These are phyloP conservation scores for Colletotrichum viniferum DNA, from an alignment of 2,329 filamentous ascomycete species.

Conservation along the genomic window DNA sequence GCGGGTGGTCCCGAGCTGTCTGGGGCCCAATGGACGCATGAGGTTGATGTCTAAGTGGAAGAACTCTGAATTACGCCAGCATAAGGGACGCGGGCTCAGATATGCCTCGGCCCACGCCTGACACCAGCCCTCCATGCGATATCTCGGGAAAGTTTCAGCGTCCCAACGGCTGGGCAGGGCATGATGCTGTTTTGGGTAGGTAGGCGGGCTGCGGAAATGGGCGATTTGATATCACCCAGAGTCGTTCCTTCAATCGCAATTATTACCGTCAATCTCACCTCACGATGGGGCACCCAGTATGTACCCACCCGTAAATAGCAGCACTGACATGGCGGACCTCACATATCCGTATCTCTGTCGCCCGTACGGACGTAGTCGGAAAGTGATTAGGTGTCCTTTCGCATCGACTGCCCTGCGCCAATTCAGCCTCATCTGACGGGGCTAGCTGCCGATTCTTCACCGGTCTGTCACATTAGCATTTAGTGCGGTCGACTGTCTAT, in stretches of 20 bases:
- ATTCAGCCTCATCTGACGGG: neutral
- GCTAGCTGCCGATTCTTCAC: constrained; percentile 11
- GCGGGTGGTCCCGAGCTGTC: neutral
- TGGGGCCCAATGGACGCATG: neutral
- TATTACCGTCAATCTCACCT: neutral
- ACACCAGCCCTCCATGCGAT: neutral
- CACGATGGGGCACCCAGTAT: neutral
- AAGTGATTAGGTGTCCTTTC: constrained; percentile 18
- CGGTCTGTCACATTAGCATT: constrained; percentile 3
- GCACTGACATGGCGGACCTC: neutral
- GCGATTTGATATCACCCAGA: neutral
- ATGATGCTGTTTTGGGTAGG: neutral
- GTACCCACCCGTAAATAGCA: constrained; percentile 2
- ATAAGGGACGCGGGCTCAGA: neutral
- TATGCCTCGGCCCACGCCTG: neutral
- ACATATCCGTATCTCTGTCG: neutral
- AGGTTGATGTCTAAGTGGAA: neutral
- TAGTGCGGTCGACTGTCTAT: neutral
- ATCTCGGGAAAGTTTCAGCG: constrained; percentile 7
- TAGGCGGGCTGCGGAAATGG: neutral
- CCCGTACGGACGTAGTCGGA: neutral
- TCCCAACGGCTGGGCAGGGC: neutral
- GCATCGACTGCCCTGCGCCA: neutral
- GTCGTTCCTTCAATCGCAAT: neutral
- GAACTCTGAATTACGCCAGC: neutral